A percentile compares a stretch with the other conserved stretches of the same genome.
phyloP scores from a whole-genome alignment of 2,329 filamentous ascomycete species.

The Metarhizium anisopliae region DNA sequence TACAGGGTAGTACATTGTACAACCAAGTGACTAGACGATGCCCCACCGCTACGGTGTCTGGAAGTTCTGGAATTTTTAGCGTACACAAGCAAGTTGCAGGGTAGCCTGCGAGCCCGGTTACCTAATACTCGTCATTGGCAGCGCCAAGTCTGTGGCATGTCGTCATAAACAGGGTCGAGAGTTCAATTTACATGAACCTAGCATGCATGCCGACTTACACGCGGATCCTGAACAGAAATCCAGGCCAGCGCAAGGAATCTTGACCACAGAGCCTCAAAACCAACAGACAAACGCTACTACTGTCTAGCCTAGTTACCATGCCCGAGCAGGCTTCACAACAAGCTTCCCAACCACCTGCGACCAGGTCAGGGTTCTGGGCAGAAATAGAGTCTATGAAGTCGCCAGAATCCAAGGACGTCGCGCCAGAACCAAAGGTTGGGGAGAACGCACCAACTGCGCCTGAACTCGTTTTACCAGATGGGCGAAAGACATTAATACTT shows the following conservation, averaged over 20 bases:
- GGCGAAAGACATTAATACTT: slow-evolving; percentile 51
- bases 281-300: background rate
- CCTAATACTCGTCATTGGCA: background rate
- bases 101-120: background rate
- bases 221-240: background rate
- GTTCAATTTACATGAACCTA: background rate
- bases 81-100: background rate
- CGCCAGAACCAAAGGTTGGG: slow-evolving; percentile 41
- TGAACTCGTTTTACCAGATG: slow-evolving; percentile 41
- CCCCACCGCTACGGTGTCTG: background rate
- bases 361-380: slow-evolving; percentile 19
- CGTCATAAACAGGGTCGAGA: background rate
- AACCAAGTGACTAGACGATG: too few species aligned
- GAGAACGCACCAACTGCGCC: slow-evolving; percentile 44
- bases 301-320: background rate
- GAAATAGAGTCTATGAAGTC: slow-evolving; percentile 33
- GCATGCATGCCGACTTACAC: background rate
- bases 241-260: background rate
- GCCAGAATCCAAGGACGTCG: slow-evolving; percentile 31
- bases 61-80: background rate
- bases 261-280: too few species aligned
- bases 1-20: background rate
- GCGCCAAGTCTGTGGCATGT: background rate
- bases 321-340: background rate
- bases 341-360: background rate